Evolutionary conservation across 1,139 yeast genomes (phyloP).

Genomic region (Protomyces pachydermus): DNA sequence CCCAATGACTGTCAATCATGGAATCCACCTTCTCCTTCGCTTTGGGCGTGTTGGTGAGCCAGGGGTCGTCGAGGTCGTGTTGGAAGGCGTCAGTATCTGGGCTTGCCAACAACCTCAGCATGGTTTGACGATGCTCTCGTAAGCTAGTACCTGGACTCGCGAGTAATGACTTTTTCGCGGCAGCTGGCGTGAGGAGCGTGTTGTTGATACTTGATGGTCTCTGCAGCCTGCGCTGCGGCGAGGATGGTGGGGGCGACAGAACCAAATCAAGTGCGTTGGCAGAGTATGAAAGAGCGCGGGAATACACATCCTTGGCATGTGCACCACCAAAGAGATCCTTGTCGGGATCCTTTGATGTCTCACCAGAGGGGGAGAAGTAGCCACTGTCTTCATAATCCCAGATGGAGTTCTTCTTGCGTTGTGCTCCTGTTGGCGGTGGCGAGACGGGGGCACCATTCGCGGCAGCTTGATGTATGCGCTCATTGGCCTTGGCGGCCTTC

Average conservation of each 20-base stretch:
- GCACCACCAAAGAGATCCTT: conserved; percentile 1
- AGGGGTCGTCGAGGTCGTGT: conserved; percentile 15
- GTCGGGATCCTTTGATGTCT: background rate
- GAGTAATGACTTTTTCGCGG: background rate
- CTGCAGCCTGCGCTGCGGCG: conserved; percentile 15
- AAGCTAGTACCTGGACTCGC: conserved; percentile 36
- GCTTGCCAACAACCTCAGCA: conserved; percentile 43
- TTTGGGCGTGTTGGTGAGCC: conserved; percentile 10
- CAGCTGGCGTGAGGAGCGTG: conserved; percentile 11
- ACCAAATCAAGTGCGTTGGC: conserved; percentile 25
- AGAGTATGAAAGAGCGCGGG: conserved; percentile 13
- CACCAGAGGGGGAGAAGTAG: conserved; percentile 8
- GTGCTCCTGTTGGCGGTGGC: conserved; percentile 21
- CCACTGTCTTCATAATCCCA: conserved; percentile 20
- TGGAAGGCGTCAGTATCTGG: conserved; percentile 32
- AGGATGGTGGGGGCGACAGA: conserved; percentile 26
- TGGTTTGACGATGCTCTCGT: conserved; percentile 36
- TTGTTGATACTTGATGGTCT: background rate
- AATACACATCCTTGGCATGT: background rate
- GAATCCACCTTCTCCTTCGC: conserved; percentile 33
- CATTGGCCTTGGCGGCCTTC: background rate
- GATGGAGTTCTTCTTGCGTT: conserved; percentile 10
- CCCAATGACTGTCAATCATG: conserved; percentile 48
- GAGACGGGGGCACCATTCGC: conserved; percentile 7
- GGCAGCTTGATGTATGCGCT: background rate